phyloP scores from a whole-genome alignment of 2,329 filamentous ascomycete species.

The Colletotrichum musae region DNA sequence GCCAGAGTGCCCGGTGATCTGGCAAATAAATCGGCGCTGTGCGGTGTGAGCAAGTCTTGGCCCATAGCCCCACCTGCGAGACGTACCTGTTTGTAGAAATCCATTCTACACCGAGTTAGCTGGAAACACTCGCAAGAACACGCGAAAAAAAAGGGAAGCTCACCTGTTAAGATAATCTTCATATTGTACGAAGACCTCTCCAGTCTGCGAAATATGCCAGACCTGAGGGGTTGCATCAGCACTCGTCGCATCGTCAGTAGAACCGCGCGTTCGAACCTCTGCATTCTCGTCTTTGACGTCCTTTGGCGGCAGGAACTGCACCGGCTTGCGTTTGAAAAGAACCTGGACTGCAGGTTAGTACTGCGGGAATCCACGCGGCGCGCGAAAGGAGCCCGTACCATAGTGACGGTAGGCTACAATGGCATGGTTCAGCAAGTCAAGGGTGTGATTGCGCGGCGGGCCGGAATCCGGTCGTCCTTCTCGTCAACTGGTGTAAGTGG shows the following conservation, averaged over 20 bases:
- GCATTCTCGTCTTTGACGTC: conserved; percentile 83
- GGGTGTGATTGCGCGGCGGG: conserved; percentile 52
- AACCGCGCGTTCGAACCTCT: conserved; percentile 73
- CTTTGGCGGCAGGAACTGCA: conserved; percentile 82
- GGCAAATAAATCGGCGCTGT: conserved; percentile 91
- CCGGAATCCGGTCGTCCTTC: conserved; percentile 54
- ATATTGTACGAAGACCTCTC: conserved; percentile 90
- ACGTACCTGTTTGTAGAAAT: conserved; percentile 91
- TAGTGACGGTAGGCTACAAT: conserved; percentile 45
- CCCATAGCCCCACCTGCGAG: conserved; percentile 34
- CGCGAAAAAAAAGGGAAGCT: conserved; percentile 48
- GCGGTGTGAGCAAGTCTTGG: conserved; percentile 38
- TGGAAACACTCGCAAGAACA: neutral
- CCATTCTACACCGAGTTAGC: conserved; percentile 74
- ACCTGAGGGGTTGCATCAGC: conserved; percentile 69
- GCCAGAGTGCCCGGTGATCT: conserved; percentile 93
- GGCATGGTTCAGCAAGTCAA: conserved; percentile 38
- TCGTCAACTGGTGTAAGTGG: conserved; percentile 28
- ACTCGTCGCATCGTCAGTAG: conserved; percentile 38
- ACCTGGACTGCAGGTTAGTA: conserved; percentile 71
- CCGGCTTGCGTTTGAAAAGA: conserved; percentile 95
- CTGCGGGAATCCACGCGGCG: conserved; percentile 19
- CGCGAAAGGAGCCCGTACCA: conserved; percentile 50
- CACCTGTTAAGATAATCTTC: conserved; percentile 90
- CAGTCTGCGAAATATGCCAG: conserved; percentile 91